Evolutionary conservation across 768 basidiomycete genomes (phyloP).

Genomic region (Hericium rajendrae): DNA sequence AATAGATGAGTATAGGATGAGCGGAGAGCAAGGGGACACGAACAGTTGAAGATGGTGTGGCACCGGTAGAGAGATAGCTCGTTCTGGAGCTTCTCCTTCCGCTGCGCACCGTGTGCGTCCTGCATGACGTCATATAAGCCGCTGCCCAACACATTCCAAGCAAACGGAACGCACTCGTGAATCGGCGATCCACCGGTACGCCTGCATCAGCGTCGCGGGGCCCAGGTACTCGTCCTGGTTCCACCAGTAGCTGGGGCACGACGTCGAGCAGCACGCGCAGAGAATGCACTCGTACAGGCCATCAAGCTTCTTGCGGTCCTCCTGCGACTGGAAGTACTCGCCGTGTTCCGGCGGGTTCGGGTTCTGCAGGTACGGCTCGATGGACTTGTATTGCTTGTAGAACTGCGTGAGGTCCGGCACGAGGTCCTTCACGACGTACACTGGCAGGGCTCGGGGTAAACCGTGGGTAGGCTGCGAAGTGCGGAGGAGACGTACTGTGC

Average conservation of each 20-base stretch:
- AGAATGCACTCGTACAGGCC: conserved; percentile 95
- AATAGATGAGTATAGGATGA: neutral
- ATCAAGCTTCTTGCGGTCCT: conserved; percentile 90
- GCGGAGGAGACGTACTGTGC: conserved; percentile 60
- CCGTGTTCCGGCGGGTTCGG: conserved; percentile 78
- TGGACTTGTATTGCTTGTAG: conserved; percentile 99
- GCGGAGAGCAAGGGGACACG: conserved; percentile 17
- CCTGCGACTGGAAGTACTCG: conserved; percentile 84
- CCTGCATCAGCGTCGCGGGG: conserved; percentile 93
- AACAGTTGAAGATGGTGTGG: conserved; percentile 98
- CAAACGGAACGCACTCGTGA: conserved; percentile 54
- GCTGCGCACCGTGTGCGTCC: conserved; percentile 70
- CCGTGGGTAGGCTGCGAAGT: neutral
- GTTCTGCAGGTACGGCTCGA: conserved; percentile 93
- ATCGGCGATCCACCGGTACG: conserved; percentile 97
- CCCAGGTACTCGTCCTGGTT: conserved; percentile 98
- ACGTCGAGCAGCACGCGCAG: conserved; percentile 95
- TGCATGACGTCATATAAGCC: conserved; percentile 19
- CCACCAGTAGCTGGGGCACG: conserved; percentile 99
- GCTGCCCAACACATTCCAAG: neutral
- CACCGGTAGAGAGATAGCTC: conserved; percentile 94
- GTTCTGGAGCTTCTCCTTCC: conserved; percentile 92
- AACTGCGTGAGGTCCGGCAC: conserved; percentile 86
- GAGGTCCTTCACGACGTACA: conserved; percentile 99
- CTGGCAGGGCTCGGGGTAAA: conserved; percentile 28